Percentiles rank a stretch among this genome's conserved stretches.
Evolutionary conservation across 2,329 filamentous ascomycete genomes (phyloP).

Genomic region (Scytalidium lignicola): DNA sequence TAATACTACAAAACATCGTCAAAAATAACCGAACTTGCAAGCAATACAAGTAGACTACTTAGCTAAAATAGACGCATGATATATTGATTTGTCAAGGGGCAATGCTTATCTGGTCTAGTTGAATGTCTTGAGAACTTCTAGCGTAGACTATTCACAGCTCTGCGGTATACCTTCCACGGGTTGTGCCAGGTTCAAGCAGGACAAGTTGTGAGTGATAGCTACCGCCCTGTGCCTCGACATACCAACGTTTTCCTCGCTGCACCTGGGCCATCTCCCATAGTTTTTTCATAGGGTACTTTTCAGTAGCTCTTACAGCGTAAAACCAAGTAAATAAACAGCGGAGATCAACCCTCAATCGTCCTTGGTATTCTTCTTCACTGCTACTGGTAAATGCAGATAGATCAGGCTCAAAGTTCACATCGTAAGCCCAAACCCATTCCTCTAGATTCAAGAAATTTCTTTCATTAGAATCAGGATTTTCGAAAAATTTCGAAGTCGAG

Average conservation of each 20-base stretch:
- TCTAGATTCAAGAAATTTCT: not conserved
- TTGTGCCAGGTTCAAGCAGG: not conserved
- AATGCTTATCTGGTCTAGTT: too few relatives aligned
- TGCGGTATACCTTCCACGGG: too few relatives aligned
- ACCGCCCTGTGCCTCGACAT: not conserved
- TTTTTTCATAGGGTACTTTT: not conserved
- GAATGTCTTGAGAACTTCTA: too few relatives aligned
- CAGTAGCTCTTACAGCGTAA: not conserved
- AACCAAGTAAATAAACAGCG: not conserved
- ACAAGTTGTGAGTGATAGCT: not conserved
- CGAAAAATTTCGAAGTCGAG: not conserved
- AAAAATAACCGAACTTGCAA: too few relatives aligned
- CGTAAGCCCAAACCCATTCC: not conserved
- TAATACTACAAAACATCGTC: too few relatives aligned
- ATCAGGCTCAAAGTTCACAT: not conserved
- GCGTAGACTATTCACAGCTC: too few relatives aligned
- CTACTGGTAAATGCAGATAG: not conserved
- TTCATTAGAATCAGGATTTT: not conserved
- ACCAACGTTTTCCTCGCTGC: not conserved
- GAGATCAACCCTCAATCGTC: constrained; percentile 1
- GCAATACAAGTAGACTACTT: too few relatives aligned
- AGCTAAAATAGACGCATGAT: too few relatives aligned
- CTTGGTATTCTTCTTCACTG: not conserved
- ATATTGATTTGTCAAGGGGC: too few relatives aligned
- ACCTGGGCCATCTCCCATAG: not conserved